Evolutionary conservation across 2,329 filamentous ascomycete genomes (phyloP).

Genomic region (Ceratocystis ficicola): DNA sequence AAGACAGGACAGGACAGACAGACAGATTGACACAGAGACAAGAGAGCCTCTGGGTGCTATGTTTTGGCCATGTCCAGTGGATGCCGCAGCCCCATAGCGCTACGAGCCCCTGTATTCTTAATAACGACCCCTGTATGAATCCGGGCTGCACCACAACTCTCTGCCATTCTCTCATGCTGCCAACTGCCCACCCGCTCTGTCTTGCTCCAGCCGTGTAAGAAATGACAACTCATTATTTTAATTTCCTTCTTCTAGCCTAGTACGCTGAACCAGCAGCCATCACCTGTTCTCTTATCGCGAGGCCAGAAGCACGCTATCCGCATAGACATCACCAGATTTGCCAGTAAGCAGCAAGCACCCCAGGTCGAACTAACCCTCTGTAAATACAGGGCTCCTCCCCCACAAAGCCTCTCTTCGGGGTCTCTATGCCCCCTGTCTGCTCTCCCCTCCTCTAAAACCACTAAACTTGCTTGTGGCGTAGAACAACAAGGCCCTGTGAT

Average conservation of each 20-base stretch:
- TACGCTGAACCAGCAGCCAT: not conserved
- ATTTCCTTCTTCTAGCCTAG: not conserved
- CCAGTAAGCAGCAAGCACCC: not conserved
- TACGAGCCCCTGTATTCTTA: too few relatives aligned
- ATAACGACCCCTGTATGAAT: too few relatives aligned
- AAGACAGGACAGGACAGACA: not conserved
- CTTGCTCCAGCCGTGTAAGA: not conserved
- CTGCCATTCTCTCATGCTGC: too few relatives aligned
- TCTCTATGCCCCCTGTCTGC: not conserved
- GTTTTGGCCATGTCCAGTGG: too few relatives aligned
- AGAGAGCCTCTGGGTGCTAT: too few relatives aligned
- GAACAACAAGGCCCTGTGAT: slow-evolving; percentile 1
- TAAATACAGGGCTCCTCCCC: not conserved
- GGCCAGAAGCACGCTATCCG: not conserved
- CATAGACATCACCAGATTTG: not conserved
- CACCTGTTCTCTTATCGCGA: not conserved
- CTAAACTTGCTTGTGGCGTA: not conserved
- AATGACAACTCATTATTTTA: not conserved
- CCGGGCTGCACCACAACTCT: too few relatives aligned
- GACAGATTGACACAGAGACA: too few relatives aligned
- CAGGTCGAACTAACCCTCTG: not conserved
- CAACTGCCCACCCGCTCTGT: not conserved
- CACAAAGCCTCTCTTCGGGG: not conserved
- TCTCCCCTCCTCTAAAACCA: too few relatives aligned
- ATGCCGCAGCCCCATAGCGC: too few relatives aligned